Conservation (phyloP, 2,329 filamentous ascomycete species). For the Penicillium sp. region DNA sequence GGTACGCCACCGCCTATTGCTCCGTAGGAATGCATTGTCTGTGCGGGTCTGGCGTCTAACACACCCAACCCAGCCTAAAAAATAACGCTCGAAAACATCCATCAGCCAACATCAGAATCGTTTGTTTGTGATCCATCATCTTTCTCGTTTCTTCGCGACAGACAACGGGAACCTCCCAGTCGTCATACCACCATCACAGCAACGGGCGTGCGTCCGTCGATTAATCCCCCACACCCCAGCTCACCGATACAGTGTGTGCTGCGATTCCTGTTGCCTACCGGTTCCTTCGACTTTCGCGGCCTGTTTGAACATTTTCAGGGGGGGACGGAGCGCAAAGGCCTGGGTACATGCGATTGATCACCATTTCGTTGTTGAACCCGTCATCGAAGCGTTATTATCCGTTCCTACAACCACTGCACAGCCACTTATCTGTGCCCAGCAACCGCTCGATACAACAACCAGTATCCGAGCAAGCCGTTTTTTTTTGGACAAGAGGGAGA, state of each 20-base stretch:
- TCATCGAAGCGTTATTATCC: background rate
- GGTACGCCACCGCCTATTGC: slow-evolving; percentile 10
- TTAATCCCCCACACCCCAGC: background rate
- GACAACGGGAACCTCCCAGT: background rate
- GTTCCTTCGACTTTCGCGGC: background rate
- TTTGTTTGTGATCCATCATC: background rate
- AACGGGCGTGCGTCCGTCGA: background rate
- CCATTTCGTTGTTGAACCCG: background rate
- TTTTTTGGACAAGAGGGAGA: slow-evolving; percentile 2
- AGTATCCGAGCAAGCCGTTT: background rate
- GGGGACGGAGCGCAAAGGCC: background rate
- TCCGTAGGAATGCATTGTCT: slow-evolving; percentile 13
- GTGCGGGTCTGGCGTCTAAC: slow-evolving; percentile 14
- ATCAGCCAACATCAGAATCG: background rate
- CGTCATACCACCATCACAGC: background rate
- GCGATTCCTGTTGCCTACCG: background rate
- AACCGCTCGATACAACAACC: background rate
- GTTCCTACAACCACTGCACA: background rate
- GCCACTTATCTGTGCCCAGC: background rate
- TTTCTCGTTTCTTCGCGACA: background rate
- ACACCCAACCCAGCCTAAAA: slow-evolving; percentile 2
- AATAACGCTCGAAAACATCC: slow-evolving; percentile 9
- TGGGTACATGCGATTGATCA: background rate
- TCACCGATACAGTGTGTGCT: background rate
- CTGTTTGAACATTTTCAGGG: background rate